Conservation (phyloP, 2,329 filamentous ascomycete genomes). For the Aspergillus spinulosporus region DNA sequence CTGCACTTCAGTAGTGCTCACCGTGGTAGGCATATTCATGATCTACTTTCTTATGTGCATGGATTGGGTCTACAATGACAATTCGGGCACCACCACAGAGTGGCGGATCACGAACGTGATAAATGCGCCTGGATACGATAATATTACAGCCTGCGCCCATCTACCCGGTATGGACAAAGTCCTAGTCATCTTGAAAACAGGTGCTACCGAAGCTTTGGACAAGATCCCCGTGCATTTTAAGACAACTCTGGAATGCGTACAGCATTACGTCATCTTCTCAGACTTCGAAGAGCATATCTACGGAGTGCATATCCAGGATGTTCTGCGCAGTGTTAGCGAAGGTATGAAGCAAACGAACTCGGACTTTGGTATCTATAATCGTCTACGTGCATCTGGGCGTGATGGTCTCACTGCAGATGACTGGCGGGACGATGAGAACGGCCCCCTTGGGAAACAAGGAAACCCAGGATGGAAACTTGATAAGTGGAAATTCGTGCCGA, state of each 20-base stretch:
- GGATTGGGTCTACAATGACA: neutral
- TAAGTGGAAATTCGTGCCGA: constrained; percentile 58
- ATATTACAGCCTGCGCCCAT: neutral
- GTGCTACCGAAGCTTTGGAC: constrained; percentile 30
- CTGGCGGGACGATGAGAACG: constrained; percentile 31
- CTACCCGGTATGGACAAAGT: constrained; percentile 24
- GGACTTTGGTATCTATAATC: constrained; percentile 35
- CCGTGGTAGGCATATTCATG: neutral
- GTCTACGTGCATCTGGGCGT: constrained; percentile 42
- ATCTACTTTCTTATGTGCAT: neutral
- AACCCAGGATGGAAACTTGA: constrained; percentile 51
- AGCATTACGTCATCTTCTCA: constrained; percentile 32
- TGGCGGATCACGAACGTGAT: no score
- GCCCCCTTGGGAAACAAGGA: constrained; percentile 35
- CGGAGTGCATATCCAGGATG: constrained; percentile 28
- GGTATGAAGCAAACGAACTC: constrained; percentile 18
- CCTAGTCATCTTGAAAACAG: constrained; percentile 31
- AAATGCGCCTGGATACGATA: neutral
- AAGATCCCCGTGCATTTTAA: constrained; percentile 32
- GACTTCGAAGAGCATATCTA: constrained; percentile 32
- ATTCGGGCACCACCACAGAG: neutral
- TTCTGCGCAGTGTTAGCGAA: constrained; percentile 28
- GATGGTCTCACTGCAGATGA: constrained; percentile 33
- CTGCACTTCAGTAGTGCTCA: neutral
- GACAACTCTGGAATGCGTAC: constrained; percentile 31